Evolutionary conservation across 176 grass and related monocot species (phyloP).

Genomic region (Luzula sylvatica): DNA sequence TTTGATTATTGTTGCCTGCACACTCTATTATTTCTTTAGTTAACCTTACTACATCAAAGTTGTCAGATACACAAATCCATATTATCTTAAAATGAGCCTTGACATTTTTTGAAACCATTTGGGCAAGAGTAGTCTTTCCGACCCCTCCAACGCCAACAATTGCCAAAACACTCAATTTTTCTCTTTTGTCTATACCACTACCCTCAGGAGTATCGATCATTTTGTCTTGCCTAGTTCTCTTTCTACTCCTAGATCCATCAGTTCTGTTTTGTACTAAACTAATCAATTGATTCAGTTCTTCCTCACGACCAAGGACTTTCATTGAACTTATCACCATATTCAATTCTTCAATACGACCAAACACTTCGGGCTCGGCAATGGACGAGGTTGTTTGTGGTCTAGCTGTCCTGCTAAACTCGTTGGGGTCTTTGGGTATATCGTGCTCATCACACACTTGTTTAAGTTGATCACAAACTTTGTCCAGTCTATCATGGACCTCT

Average conservation of each 20-base stretch:
- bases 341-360: no score
- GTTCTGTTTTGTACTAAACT: not conserved
- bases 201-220: not conserved
- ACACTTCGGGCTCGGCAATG: not conserved
- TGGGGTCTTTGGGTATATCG: no score
- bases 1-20: no score
- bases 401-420: no score
- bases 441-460: no score
- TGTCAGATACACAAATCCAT: conserved; percentile 18
- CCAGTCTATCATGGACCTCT: no score
- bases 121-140: conserved; percentile 21
- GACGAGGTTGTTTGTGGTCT: not conserved
- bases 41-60: conserved; percentile 13
- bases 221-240: not conserved
- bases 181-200: not conserved
- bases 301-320: no score
- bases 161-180: conserved; percentile 18
- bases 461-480: no score
- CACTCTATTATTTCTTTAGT: not conserved
- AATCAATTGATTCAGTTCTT: not conserved
- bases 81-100: not conserved
- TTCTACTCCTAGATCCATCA: not conserved
- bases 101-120: conserved; percentile 2
- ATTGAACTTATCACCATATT: no score
- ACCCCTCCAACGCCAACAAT: conserved; percentile 36